These are phyloP conservation scores for Gnetum montanum DNA, from an alignment of 75 land plant genomes.

Conservation along the genomic window DNA sequence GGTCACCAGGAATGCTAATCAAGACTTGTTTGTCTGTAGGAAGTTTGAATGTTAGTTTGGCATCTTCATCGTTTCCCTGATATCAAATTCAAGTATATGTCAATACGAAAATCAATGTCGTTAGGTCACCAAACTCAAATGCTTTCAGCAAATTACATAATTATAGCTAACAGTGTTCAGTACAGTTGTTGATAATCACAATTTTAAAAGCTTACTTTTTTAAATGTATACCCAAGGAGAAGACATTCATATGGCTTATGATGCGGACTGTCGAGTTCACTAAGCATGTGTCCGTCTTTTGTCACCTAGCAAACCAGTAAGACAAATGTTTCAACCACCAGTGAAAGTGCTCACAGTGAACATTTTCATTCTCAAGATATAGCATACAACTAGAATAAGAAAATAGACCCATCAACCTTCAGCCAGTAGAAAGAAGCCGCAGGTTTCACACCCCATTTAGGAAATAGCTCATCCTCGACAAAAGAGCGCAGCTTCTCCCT, in stretches of 20 bases:
- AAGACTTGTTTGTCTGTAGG: constrained; percentile 50
- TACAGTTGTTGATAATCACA: too few relatives aligned
- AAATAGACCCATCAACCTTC: constrained; percentile 40
- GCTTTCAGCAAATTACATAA: too few relatives aligned
- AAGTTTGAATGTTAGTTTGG: constrained; percentile 1
- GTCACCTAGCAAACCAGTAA: constrained; percentile 42
- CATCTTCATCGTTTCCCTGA: constrained; percentile 17
- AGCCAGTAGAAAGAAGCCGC: constrained; percentile 68
- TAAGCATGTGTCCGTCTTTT: constrained; percentile 60
- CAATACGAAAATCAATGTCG: too few relatives aligned
- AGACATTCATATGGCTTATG: constrained; percentile 95
- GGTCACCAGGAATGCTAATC: constrained; percentile 85
- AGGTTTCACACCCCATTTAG: constrained; percentile 66
- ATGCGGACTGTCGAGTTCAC: constrained; percentile 75
- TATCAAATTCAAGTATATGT: too few relatives aligned
- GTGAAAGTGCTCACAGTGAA: too few relatives aligned
- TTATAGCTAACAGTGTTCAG: too few relatives aligned
- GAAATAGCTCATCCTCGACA: constrained; percentile 78
- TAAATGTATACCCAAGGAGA: constrained; percentile 60
- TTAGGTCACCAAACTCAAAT: too few relatives aligned
- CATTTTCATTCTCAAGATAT: too few relatives aligned
- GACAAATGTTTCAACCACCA: background rate
- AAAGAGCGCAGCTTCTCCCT: constrained; percentile 79
- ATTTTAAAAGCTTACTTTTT: constrained; percentile 18
- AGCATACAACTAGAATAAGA: background rate